Evolutionary conservation across 257 asterid species (phyloP).

Genomic region (Solanum pimpinellifolium): DNA sequence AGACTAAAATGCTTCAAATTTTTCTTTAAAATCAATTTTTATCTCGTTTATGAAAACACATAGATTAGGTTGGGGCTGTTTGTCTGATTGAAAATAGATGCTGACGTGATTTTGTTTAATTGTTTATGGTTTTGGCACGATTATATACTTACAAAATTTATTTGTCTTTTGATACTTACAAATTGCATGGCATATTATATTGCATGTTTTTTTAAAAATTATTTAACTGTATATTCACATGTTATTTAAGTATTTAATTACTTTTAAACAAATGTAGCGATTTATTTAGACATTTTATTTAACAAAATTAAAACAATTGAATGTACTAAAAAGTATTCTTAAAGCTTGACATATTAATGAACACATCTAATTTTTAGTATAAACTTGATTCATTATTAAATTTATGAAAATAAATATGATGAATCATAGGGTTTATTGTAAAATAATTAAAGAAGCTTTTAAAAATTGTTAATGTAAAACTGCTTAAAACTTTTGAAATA

Average conservation of each 20-base stretch:
- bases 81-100: background rate
- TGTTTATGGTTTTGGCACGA: background rate
- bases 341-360: background rate
- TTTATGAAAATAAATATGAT: background rate
- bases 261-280: background rate
- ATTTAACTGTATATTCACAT: background rate
- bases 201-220: background rate
- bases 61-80: background rate
- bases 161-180: background rate
- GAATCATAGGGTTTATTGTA: background rate
- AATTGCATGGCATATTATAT: background rate
- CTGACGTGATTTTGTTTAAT: conserved; percentile 8
- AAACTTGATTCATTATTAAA: background rate
- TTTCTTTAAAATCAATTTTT: too few species aligned
- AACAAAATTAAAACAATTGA: background rate
- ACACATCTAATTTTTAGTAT: background rate
- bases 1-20: too few species aligned
- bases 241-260: background rate
- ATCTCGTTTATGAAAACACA: background rate
- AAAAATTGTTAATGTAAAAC: background rate
- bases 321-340: too few species aligned
- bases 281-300: background rate
- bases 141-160: background rate
- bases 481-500: background rate
- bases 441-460: background rate